These are phyloP conservation scores for Diutina rugosa DNA, from an alignment of 1,139 yeast genomes.

Conservation along the genomic window DNA sequence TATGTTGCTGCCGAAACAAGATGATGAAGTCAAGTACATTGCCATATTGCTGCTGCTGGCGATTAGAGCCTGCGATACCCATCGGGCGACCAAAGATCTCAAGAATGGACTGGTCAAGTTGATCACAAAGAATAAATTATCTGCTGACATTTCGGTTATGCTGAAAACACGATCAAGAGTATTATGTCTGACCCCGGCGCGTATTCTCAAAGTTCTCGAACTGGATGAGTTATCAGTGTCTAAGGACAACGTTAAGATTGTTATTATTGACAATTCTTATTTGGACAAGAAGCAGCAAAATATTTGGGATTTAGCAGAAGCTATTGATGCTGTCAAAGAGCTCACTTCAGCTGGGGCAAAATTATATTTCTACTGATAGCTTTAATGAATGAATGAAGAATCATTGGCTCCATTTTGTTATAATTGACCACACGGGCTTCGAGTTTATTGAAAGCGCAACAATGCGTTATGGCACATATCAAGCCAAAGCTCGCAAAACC, in stretches of 20 bases:
- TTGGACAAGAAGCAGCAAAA: conserved; percentile 52
- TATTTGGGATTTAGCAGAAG: conserved; percentile 48
- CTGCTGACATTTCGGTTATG: conserved; percentile 42
- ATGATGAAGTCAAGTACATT: conserved; percentile 22
- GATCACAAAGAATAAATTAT: conserved; percentile 53
- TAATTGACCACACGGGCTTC: no score
- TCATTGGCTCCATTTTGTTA: no score
- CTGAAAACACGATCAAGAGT: conserved; percentile 36
- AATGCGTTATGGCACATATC: not conserved
- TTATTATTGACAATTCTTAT: conserved; percentile 52
- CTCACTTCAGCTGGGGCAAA: conserved; percentile 32
- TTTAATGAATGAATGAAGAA: not conserved
- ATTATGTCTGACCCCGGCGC: conserved; percentile 55
- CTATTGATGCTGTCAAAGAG: conserved; percentile 25
- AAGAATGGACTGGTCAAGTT: conserved; percentile 49
- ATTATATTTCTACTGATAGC: conserved; percentile 32
- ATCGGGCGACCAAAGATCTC: conserved; percentile 43
- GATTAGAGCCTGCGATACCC: conserved; percentile 59
- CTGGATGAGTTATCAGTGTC: conserved; percentile 25
- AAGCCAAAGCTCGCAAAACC: no score
- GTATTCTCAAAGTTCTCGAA: conserved; percentile 37
- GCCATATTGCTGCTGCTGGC: conserved; percentile 60
- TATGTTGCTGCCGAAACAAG: conserved; percentile 21
- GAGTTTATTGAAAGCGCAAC: not conserved
- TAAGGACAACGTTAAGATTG: conserved; percentile 36